Percentiles rank a stretch among this genome's conserved stretches.
Conservation (phyloP, 192 early-diverging fungal genomes). For the Umbelopsis ramanniana region DNA sequence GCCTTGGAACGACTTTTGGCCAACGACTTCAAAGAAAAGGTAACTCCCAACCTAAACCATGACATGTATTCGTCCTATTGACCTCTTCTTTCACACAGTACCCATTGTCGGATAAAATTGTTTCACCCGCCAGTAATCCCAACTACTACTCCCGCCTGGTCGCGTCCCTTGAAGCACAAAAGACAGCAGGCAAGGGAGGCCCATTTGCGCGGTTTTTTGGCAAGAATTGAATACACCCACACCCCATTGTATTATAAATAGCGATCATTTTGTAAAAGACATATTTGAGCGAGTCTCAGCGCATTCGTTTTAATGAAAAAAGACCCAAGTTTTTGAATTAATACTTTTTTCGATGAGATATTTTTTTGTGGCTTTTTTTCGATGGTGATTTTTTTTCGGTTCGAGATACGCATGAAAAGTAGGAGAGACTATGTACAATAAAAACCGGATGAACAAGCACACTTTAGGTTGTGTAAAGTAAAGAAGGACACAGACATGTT, state of each 20-base stretch:
- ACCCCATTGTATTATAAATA: background rate
- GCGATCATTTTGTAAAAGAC: background rate
- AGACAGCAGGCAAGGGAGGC: slow-evolving; percentile 45
- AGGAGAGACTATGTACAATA: background rate
- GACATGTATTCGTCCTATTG: background rate
- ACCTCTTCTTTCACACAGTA: slow-evolving; percentile 38
- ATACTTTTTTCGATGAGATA: background rate
- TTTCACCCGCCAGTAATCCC: slow-evolving; percentile 57
- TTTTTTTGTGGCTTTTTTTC: background rate
- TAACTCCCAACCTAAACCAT: slow-evolving; percentile 26
- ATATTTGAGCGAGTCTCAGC: too few species aligned
- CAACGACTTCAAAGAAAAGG: slow-evolving; percentile 61
- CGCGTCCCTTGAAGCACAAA: slow-evolving; percentile 52
- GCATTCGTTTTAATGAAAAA: too few species aligned
- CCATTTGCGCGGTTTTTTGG: slow-evolving; percentile 36
- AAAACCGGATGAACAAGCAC: background rate
- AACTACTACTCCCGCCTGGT: slow-evolving; percentile 58
- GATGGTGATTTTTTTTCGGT: background rate
- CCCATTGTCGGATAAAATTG: slow-evolving; percentile 58
- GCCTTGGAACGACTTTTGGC: slow-evolving; percentile 49
- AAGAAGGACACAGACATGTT: background rate
- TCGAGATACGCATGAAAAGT: background rate
- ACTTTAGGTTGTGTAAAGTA: background rate
- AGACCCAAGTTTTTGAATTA: background rate
- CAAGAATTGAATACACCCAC: background rate